phyloP scores from a whole-genome alignment of 192 early-diverging fungal species.

The Mortierella hygrophila region DNA sequence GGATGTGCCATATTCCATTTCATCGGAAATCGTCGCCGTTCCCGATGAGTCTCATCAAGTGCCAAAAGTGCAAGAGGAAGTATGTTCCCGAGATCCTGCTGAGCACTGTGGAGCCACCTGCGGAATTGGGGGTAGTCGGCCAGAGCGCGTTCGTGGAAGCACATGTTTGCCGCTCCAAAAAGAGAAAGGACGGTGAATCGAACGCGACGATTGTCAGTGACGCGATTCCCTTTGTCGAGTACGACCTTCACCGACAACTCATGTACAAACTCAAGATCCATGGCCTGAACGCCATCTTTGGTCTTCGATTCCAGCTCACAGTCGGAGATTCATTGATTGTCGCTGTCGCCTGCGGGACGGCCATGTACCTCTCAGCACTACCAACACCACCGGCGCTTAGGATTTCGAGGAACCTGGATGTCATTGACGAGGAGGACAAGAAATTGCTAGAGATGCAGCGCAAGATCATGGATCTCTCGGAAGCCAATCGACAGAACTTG shows the following conservation, averaged over 20 bases:
- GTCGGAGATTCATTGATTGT: slow-evolving; percentile 69
- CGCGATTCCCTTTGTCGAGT: slow-evolving; percentile 85
- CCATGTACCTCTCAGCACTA: slow-evolving; percentile 75
- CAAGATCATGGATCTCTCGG: slow-evolving; percentile 74
- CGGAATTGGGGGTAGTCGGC: slow-evolving; percentile 76
- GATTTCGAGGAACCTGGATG: slow-evolving; percentile 79
- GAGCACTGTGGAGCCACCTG: slow-evolving; percentile 79
- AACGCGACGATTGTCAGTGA: slow-evolving; percentile 80
- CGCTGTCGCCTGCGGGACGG: slow-evolving; percentile 81
- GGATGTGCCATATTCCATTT: slow-evolving; percentile 78
- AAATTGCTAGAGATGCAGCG: slow-evolving; percentile 77
- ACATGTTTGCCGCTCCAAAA: slow-evolving; percentile 69
- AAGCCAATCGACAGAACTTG: slow-evolving; percentile 72
- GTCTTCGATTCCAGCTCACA: slow-evolving; percentile 64
- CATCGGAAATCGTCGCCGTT: slow-evolving; percentile 73
- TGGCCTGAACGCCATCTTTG: slow-evolving; percentile 85
- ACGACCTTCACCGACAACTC: slow-evolving; percentile 86
- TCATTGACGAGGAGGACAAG: slow-evolving; percentile 80
- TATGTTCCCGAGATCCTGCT: slow-evolving; percentile 83
- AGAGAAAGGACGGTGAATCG: slow-evolving; percentile 70
- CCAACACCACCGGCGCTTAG: slow-evolving; percentile 78
- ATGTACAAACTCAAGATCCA: slow-evolving; percentile 84
- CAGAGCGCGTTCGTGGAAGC: slow-evolving; percentile 80
- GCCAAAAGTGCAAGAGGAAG: slow-evolving; percentile 76
- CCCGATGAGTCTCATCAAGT: slow-evolving; percentile 77